Percentiles rank a stretch among this genome's conserved stretches.
Evolutionary conservation across 2,329 filamentous ascomycete species (phyloP).

Genomic region (Colletotrichum aenigma): DNA sequence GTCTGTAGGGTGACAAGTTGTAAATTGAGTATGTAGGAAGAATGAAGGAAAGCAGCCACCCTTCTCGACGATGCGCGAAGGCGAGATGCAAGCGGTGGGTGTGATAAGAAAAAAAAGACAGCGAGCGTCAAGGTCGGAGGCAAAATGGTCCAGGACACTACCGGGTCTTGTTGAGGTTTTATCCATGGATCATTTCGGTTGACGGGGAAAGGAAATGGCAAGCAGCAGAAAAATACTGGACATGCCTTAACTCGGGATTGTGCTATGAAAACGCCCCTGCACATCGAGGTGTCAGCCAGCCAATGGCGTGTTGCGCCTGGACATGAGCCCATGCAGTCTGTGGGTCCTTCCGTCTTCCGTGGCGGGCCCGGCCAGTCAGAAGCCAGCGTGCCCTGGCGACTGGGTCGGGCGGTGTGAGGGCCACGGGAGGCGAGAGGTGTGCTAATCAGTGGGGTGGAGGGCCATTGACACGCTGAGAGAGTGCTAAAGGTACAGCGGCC

Average conservation of each 20-base stretch:
- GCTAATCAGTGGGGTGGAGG: background rate
- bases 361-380: background rate
- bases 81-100: background rate
- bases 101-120: constrained; percentile 3
- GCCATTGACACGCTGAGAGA: background rate
- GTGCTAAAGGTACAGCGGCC: background rate
- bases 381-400: background rate
- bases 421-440: constrained; percentile 1
- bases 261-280: constrained; percentile 15
- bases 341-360: constrained; percentile 20
- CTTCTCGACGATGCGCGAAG: constrained; percentile 6
- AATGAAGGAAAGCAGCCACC: background rate
- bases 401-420: constrained; percentile 17
- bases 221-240: background rate
- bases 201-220: constrained; percentile 20
- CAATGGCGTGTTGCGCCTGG: background rate
- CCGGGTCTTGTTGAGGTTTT: constrained; percentile 24
- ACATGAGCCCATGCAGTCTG: constrained; percentile 6
- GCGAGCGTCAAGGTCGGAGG: constrained; percentile 3
- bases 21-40: background rate
- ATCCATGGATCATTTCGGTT: constrained; percentile 25
- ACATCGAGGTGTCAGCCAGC: background rate
- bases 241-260: constrained; percentile 3
- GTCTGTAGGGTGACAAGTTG: background rate
- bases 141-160: constrained; percentile 4